phyloP scores from a whole-genome alignment of 371 early-diverging fungal species.

The Mucor mucedo region DNA sequence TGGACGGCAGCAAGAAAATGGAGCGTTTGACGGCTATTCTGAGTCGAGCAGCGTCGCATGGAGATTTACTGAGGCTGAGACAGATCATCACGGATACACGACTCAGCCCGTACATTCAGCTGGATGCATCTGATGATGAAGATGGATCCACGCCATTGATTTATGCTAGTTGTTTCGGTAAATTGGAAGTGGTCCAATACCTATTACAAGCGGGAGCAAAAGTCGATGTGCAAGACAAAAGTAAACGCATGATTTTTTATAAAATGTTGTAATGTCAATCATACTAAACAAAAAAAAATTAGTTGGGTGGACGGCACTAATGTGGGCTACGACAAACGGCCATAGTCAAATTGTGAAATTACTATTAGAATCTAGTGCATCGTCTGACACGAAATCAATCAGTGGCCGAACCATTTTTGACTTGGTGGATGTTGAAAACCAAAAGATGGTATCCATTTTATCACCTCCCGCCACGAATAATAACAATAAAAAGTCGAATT shows the following conservation, averaged over 20 bases:
- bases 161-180: slow-evolving; percentile 89
- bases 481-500: too few species aligned
- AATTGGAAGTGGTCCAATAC: slow-evolving; percentile 61
- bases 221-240: slow-evolving; percentile 78
- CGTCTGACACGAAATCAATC: slow-evolving; percentile 63
- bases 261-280: neutral
- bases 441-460: slow-evolving; percentile 57
- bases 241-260: slow-evolving; percentile 44
- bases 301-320: slow-evolving; percentile 90
- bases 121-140: slow-evolving; percentile 59
- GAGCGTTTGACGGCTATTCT: slow-evolving; percentile 11
- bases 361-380: slow-evolving; percentile 81
- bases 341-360: slow-evolving; percentile 73
- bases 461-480: neutral
- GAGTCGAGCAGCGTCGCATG: slow-evolving; percentile 28
- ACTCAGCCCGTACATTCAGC: slow-evolving; percentile 14
- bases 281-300: neutral
- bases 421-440: slow-evolving; percentile 66
- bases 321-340: slow-evolving; percentile 93
- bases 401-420: slow-evolving; percentile 81
- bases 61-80: slow-evolving; percentile 15
- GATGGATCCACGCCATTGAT: slow-evolving; percentile 83
- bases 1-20: slow-evolving; percentile 5
- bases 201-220: slow-evolving; percentile 76
- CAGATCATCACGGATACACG: slow-evolving; percentile 16